Conservation (phyloP, 1,284 basidiomycete species). For the Psilocybe mexicana region DNA sequence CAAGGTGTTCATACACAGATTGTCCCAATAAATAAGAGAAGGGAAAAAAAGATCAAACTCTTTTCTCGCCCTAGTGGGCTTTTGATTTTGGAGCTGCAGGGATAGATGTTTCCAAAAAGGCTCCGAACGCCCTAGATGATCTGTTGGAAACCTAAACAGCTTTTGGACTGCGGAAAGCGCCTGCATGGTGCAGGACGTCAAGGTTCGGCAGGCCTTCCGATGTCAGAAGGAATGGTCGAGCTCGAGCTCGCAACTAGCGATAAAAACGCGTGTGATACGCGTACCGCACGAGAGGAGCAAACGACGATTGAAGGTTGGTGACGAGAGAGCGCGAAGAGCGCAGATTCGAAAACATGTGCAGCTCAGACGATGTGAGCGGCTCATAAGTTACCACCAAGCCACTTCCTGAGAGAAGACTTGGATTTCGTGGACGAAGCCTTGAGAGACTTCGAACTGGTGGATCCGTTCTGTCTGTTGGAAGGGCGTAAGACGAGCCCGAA, state of each 20-base stretch:
- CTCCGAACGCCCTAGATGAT: background rate
- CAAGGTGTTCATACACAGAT: constrained; percentile 2
- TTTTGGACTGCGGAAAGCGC: background rate
- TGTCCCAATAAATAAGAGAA: background rate
- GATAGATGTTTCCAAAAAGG: constrained; percentile 9
- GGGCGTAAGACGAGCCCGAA: constrained; percentile 35
- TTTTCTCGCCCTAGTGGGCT: constrained; percentile 11
- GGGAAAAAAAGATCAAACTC: constrained; percentile 4
- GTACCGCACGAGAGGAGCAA: background rate
- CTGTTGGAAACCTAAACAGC: constrained; percentile 1
- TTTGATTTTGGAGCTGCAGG: constrained; percentile 10
- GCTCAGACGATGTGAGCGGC: background rate
- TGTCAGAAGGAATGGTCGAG: background rate
- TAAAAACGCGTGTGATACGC: background rate
- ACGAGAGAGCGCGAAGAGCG: constrained; percentile 12
- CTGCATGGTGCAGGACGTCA: background rate
- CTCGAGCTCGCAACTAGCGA: background rate
- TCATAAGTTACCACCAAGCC: constrained; percentile 19
- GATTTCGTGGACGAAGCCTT: constrained; percentile 20
- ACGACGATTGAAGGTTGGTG: background rate
- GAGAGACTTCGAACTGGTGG: constrained; percentile 13
- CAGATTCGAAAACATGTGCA: constrained; percentile 7
- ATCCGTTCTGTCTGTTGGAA: constrained; percentile 21
- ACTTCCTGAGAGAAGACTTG: constrained; percentile 23
- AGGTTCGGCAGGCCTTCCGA: background rate